phyloP scores from a whole-genome alignment of 2,329 filamentous ascomycete species.

The Neofusicoccum cordaticola region DNA sequence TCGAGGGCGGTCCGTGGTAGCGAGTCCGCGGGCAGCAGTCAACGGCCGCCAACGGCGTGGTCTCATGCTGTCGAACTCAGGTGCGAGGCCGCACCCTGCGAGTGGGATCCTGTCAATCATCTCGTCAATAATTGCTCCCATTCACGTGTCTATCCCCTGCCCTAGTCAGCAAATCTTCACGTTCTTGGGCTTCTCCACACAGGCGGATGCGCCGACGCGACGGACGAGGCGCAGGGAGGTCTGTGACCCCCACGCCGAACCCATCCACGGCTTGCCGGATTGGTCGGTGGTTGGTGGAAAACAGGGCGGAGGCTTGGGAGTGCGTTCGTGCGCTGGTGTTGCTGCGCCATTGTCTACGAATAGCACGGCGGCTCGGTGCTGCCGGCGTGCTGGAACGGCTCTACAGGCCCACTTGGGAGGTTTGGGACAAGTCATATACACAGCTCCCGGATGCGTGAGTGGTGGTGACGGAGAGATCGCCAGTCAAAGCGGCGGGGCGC shows the following conservation, averaged over 20 bases:
- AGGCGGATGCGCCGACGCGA: constrained; percentile 11
- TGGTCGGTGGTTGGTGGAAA: constrained; percentile 8
- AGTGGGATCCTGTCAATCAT: constrained; percentile 11
- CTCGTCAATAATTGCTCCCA: constrained; percentile 6
- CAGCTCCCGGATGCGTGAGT: constrained; percentile 12
- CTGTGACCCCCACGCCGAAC: constrained; percentile 14
- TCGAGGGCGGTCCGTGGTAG: not conserved
- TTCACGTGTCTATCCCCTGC: constrained; percentile 2
- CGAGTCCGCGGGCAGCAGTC: not conserved
- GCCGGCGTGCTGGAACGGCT: constrained; percentile 13
- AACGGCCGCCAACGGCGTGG: not conserved
- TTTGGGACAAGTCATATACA: constrained; percentile 16
- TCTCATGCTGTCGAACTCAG: not conserved
- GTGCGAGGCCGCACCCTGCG: constrained; percentile 5
- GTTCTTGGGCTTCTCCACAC: constrained; percentile 13
- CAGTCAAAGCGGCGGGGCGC: constrained; percentile 14
- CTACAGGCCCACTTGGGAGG: constrained; percentile 7
- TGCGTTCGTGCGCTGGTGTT: constrained; percentile 4
- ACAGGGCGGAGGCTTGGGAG: not conserved
- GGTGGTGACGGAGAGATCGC: constrained; percentile 17
- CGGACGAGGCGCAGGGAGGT: not conserved
- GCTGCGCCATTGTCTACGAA: constrained; percentile 9
- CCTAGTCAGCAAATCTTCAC: constrained; percentile 14
- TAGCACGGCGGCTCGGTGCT: constrained; percentile 11
- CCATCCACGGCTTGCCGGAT: not conserved